Evolutionary conservation across 2,329 filamentous ascomycete genomes (phyloP).

Genomic region (Aureobasidium sp.): DNA sequence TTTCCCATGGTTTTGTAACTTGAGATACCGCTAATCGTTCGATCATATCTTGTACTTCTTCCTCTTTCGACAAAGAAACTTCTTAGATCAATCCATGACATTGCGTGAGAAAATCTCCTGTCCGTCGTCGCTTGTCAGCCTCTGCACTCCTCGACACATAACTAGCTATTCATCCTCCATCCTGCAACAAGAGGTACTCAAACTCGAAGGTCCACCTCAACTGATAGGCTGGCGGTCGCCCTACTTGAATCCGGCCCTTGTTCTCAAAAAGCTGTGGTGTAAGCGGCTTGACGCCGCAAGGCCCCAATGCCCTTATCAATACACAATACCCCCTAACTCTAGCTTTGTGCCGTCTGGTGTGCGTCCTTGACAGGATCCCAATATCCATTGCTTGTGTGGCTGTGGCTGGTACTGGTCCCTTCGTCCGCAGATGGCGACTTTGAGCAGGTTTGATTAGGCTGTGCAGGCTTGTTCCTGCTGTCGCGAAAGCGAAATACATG

Average conservation of each 20-base stretch:
- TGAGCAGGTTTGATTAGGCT: background rate
- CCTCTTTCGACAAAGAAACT: background rate
- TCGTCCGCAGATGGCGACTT: background rate
- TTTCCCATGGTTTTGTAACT: slow-evolving; percentile 1
- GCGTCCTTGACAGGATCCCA: slow-evolving; percentile 28
- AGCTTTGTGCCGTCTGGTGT: slow-evolving; percentile 5
- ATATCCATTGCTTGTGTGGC: slow-evolving; percentile 19
- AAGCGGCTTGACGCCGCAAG: background rate
- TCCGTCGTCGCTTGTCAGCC: background rate
- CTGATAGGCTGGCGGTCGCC: too few species aligned
- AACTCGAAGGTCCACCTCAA: background rate
- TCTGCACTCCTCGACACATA: background rate
- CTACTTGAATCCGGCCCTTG: background rate
- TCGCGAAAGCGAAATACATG: slow-evolving; percentile 45
- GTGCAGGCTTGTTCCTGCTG: slow-evolving; percentile 26
- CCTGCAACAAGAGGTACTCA: background rate
- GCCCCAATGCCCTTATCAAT: background rate
- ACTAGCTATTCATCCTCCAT: background rate
- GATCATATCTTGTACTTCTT: slow-evolving; percentile 2
- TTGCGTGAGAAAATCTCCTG: background rate
- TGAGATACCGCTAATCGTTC: slow-evolving; percentile 16
- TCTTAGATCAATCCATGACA: background rate
- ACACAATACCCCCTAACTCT: background rate
- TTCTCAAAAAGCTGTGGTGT: background rate
- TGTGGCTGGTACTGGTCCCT: background rate